Base-by-base conservation (phyloP, 441 rosid species). In the Populus hybrid region DNA sequence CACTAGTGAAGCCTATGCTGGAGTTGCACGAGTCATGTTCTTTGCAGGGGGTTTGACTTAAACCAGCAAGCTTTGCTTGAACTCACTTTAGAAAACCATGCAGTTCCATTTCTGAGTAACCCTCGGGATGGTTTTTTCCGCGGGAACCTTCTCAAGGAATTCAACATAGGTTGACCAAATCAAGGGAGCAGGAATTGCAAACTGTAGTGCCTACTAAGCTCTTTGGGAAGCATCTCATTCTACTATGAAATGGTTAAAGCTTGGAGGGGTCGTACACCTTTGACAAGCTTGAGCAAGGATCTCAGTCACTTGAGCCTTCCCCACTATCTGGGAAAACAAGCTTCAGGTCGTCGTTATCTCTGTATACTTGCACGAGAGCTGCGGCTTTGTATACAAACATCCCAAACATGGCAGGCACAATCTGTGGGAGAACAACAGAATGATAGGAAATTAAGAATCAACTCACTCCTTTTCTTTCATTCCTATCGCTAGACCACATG, bases 301-400 rank as follows among this genome's bases (percentile, higher is more conserved):
- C 45, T 84, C 70, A 83, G 74, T 84, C 79, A 69, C 83, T 82
- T 69, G 80, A 78, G 31, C 53, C 82, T 63, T 75, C 77, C 80
- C 81, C 84, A 7, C 83, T 81, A 61, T 92, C 97, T 42, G 95
- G 95, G 77, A 92, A 91, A 69, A 90, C 45, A 71, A 95, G 59
- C 69, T 76, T 83, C 79, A 92, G 88, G 83, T 90, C 95, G 77
- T 93, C 95, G 69, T 93, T 94, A 73, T 95, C 99, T 85, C 98
- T 86, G 78, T 92, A 92, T 71, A 90, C 94, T 90, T 95, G 98
- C 76, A 93, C 97, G 28, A 93, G 89, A 50, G 97, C 96, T 29
- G 98, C 98, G n/a, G 98, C 98, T 89, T 95, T 95, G 85, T 95
- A 93, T 63, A 87, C 99, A 82, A 95, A 90, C 91, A 95, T 69